phyloP scores from a whole-genome alignment of 305 asterid species.

The Fraxinus paxiana region DNA sequence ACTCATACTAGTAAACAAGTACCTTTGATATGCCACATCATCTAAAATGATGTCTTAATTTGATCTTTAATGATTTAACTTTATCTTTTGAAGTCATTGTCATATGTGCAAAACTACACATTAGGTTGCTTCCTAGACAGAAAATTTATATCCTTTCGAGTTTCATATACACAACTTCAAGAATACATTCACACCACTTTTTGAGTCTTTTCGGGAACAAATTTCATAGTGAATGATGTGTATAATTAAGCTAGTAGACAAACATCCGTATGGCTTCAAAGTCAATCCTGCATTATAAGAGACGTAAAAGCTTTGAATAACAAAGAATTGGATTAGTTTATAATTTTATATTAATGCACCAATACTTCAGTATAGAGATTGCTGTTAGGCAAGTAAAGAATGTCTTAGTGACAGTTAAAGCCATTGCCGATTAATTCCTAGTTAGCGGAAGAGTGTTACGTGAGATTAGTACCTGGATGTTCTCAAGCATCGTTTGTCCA shows the following conservation, averaged over 20 bases:
- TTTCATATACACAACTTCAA: not conserved
- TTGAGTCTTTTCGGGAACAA: not conserved
- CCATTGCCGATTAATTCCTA: not conserved
- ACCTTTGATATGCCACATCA: not conserved
- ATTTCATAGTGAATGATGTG: not conserved
- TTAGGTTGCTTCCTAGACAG: not conserved
- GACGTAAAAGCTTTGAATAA: not conserved
- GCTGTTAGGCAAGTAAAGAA: not conserved
- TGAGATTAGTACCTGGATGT: slow-evolving; percentile 62
- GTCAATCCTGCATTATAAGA: not conserved
- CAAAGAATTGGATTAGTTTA: not conserved
- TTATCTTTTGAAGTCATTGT: not conserved
- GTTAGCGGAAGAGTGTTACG: not conserved
- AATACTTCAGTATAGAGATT: not conserved
- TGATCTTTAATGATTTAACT: not conserved
- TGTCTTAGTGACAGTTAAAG: not conserved
- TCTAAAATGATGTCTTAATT: not conserved
- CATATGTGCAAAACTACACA: not conserved
- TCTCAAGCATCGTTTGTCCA: slow-evolving; percentile 82
- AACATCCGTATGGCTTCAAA: not conserved
- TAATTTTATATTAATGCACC: not conserved
- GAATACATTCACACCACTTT: not conserved
- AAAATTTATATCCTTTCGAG: not conserved
- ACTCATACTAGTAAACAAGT: not conserved
- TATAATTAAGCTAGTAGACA: not conserved